Evolutionary conservation across 495 filamentous ascomycete genomes (phyloP), one percentile per base, ranked within the genome.

Genomic region (Massariosphaeria phaeospora): DNA sequence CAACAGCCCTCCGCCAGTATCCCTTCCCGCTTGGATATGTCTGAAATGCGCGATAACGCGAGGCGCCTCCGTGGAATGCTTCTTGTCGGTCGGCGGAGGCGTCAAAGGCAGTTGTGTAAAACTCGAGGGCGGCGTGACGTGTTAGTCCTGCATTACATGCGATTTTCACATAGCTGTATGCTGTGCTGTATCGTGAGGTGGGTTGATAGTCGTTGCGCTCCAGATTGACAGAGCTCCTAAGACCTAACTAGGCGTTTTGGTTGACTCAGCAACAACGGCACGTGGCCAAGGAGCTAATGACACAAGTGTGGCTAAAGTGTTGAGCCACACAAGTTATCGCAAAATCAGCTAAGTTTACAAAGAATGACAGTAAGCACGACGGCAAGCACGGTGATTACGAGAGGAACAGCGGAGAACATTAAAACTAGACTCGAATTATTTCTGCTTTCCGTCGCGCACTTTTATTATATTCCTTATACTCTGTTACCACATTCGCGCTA

Each of bases 21-120:
- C 20, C 33, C 54, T 57, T 52, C 54, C 46, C 20, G 30, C 46
- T 52, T 45, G 30, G 54, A 57, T 57, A 30, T 44, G 23, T 57
- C 21, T 30, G 26, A 57, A 50, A 15, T 35, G 43, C 18, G 25
- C 30, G 29, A 56, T 18, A 30, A 48, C 52, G n/a, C 46, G 52
- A 24, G 12, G 52, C 13, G 52, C 44, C 30, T 38, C 3, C 15
- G 52, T 40, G 43, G 40, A 55, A 18, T 15, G 25, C 31, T 47
- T 47, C 41, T 47, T 23, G 23, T 55, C 41, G 51, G 41, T 47
- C 24, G 25, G 51, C 29, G 51, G 51, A 55, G 40, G 51, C 41
- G 43, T 42, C 15, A 55, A 55, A 55, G 41, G 51, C 39, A 12
- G 27, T 2, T 34, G 7, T 49, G 26, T n/a, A n/a, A 36, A 35